phyloP scores from a whole-genome alignment of 2,329 filamentous ascomycete species.

The Cercospora brassicicola region DNA sequence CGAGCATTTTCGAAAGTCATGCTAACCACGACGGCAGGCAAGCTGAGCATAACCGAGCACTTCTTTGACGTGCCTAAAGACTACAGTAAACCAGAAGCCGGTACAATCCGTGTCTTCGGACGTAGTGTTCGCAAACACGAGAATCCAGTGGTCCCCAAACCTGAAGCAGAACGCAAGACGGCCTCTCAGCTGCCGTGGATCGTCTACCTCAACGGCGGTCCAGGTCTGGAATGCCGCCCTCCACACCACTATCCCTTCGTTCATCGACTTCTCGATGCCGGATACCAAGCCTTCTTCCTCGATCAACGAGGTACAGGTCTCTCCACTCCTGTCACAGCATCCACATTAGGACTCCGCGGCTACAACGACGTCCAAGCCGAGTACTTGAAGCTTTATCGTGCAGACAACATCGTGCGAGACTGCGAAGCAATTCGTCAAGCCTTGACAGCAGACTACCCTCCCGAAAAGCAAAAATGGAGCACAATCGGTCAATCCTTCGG shows the following conservation, averaged over 20 bases:
- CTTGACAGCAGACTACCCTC: constrained; percentile 68
- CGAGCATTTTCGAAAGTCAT: background rate
- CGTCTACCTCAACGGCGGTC: constrained; percentile 81
- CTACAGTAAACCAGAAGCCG: constrained; percentile 62
- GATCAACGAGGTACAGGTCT: constrained; percentile 89
- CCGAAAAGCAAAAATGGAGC: constrained; percentile 74
- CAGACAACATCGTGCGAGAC: constrained; percentile 86
- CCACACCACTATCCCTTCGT: constrained; percentile 74
- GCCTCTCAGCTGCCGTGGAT: constrained; percentile 58
- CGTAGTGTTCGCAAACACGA: constrained; percentile 70
- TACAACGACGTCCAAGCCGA: constrained; percentile 67
- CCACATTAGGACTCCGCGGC: constrained; percentile 66
- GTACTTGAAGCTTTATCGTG: constrained; percentile 81
- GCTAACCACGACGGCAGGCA: constrained; percentile 54
- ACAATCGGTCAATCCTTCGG: constrained; percentile 90
- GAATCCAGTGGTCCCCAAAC: constrained; percentile 49
- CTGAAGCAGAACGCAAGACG: constrained; percentile 57
- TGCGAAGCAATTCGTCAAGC: constrained; percentile 79
- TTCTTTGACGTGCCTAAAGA: constrained; percentile 86
- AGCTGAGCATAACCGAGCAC: constrained; percentile 73
- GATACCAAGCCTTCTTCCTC: constrained; percentile 81
- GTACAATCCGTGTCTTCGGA: constrained; percentile 72
- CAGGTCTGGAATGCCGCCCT: constrained; percentile 72
- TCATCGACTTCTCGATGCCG: constrained; percentile 69
- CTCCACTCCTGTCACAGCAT: constrained; percentile 74